These are phyloP conservation scores for Afroboletus lepidellus DNA, from an alignment of 1,284 basidiomycete genomes.

Conservation along the genomic window DNA sequence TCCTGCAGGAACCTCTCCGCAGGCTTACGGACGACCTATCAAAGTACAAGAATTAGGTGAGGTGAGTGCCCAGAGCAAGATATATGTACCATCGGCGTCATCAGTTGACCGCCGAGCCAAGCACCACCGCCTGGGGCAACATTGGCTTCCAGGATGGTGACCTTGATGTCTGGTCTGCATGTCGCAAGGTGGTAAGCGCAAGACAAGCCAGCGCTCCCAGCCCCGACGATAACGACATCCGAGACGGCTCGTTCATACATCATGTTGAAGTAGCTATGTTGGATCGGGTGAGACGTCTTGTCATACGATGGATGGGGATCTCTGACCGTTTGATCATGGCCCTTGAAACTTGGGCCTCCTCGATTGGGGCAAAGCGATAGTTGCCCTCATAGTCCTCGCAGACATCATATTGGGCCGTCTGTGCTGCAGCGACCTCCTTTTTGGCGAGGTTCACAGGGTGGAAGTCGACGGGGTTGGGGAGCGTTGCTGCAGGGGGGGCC, in stretches of 20 bases:
- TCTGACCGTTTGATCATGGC: constrained; percentile 75
- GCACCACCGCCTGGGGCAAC: constrained; percentile 82
- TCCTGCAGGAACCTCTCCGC: constrained; percentile 74
- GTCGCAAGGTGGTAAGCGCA: constrained; percentile 76
- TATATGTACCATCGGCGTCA: constrained; percentile 71
- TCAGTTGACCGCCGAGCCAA: constrained; percentile 81
- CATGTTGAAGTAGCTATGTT: constrained; percentile 59
- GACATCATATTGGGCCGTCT: constrained; percentile 22
- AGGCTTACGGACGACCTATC: constrained; percentile 75
- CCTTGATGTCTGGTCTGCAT: constrained; percentile 70
- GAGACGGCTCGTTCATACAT: constrained; percentile 77
- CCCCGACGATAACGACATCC: constrained; percentile 80
- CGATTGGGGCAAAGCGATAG: constrained; percentile 71
- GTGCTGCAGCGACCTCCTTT: constrained; percentile 5
- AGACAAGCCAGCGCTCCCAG: constrained; percentile 77
- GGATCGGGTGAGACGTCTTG: constrained; percentile 3
- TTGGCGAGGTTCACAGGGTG: constrained; percentile 5
- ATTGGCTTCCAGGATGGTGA: constrained; percentile 81
- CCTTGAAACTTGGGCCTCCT: constrained; percentile 74
- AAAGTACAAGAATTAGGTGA: background rate
- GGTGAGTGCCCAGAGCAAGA: background rate
- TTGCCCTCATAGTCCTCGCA: constrained; percentile 34
- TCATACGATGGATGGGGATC: background rate
- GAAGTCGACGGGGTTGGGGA: constrained; percentile 10
- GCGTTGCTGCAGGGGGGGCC: constrained; percentile 26